Evolutionary conservation across 345 rosid species (phyloP).

Genomic region (Populus euphratica): DNA sequence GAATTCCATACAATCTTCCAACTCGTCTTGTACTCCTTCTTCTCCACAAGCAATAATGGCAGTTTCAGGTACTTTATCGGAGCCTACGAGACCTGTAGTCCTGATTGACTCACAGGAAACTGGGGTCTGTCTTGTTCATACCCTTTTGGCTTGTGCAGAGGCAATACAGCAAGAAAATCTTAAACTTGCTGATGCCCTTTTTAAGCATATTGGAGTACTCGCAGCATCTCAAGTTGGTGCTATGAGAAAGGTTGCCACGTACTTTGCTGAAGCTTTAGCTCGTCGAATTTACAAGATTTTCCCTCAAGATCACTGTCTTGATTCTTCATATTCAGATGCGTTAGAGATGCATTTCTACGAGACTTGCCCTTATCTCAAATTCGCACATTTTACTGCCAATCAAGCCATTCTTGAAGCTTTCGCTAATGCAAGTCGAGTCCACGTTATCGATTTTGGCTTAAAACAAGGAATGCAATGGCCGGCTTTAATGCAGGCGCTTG

Average conservation of each 20-base stretch:
- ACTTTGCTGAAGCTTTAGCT: slow-evolving; percentile 29
- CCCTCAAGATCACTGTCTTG: slow-evolving; percentile 14
- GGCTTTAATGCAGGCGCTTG: slow-evolving; percentile 28
- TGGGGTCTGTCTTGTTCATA: slow-evolving; percentile 29
- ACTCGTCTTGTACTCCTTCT: not conserved
- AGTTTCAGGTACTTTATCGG: not conserved
- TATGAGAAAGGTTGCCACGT: slow-evolving; percentile 30
- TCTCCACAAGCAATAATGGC: not conserved
- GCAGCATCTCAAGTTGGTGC: slow-evolving; percentile 36
- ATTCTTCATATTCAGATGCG: slow-evolving; percentile 23
- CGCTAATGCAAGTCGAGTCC: slow-evolving; percentile 22
- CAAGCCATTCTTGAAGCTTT: slow-evolving; percentile 35
- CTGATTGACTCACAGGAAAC: slow-evolving; percentile 30
- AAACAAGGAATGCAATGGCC: slow-evolving; percentile 41
- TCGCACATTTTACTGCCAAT: slow-evolving; percentile 29
- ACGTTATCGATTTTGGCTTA: slow-evolving; percentile 33
- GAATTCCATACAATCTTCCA: not conserved
- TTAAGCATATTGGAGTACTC: slow-evolving; percentile 22
- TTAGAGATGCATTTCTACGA: slow-evolving; percentile 36
- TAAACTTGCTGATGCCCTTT: slow-evolving; percentile 22
- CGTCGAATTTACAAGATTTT: slow-evolving; percentile 33
- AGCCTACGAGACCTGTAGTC: slow-evolving; percentile 18
- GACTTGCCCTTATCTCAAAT: slow-evolving; percentile 27
- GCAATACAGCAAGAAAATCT: slow-evolving; percentile 28
- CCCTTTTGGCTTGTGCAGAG: slow-evolving; percentile 32